These are phyloP conservation scores for Neodidymelliopsis sp. DNA, from an alignment of 2,329 filamentous ascomycete genomes.

Conservation along the genomic window DNA sequence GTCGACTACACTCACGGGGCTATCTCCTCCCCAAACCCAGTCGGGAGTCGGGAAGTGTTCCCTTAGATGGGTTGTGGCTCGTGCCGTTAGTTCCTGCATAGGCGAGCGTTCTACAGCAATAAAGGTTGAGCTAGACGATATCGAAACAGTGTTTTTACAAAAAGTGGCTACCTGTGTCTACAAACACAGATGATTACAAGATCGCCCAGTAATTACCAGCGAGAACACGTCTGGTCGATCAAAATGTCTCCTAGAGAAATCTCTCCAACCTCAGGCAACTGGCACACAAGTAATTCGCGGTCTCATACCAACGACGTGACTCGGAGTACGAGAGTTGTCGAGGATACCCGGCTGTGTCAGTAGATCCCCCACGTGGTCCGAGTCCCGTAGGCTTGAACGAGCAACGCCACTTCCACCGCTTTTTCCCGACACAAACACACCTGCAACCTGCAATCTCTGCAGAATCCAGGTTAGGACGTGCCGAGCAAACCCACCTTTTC, in stretches of 20 bases:
- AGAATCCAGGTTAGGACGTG: background rate
- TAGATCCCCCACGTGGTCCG: constrained; percentile 20
- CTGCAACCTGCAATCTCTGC: constrained; percentile 4
- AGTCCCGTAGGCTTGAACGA: constrained; percentile 17
- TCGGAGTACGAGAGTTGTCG: constrained; percentile 12
- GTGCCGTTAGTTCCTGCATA: constrained; percentile 13
- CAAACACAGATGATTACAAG: background rate
- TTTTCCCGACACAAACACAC: constrained; percentile 8
- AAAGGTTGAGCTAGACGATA: constrained; percentile 2
- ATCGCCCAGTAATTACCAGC: too few relatives aligned
- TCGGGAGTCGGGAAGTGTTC: constrained; percentile 1
- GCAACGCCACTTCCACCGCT: constrained; percentile 12
- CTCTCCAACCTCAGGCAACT: too few relatives aligned
- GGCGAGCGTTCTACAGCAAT: constrained; percentile 10
- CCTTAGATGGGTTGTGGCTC: constrained; percentile 6
- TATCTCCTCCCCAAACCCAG: background rate
- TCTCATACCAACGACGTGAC: constrained; percentile 3
- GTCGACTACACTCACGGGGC: constrained; percentile 12
- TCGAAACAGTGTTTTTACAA: constrained; percentile 7
- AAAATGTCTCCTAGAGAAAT: too few relatives aligned
- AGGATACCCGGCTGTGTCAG: constrained; percentile 20
- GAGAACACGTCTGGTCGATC: too few relatives aligned
- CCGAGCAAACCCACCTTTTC: constrained; percentile 1
- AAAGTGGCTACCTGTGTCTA: constrained; percentile 11
- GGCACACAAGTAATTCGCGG: background rate